Evolutionary conservation across 2,329 filamentous ascomycete species (phyloP).

Genomic region (Macroventuria anomochaeta): DNA sequence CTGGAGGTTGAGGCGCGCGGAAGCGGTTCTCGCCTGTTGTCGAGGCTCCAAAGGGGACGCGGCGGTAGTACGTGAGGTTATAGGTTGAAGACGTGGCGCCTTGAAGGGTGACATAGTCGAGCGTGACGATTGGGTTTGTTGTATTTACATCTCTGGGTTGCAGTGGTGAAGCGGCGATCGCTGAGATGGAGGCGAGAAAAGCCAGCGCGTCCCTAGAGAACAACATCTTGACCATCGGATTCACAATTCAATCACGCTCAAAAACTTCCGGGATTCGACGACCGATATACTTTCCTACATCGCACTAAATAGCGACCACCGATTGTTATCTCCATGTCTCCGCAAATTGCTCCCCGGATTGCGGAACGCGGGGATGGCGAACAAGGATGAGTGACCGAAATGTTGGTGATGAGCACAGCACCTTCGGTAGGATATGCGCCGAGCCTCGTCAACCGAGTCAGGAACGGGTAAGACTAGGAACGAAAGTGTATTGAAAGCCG

Average conservation of each 20-base stretch:
- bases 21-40: conserved; percentile 66
- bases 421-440: conserved; percentile 7
- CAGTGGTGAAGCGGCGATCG: conserved; percentile 19
- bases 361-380: conserved; percentile 18
- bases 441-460: conserved; percentile 10
- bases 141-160: conserved; percentile 10
- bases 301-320: conserved; percentile 15
- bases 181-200: conserved; percentile 9
- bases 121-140: conserved; percentile 31
- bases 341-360: conserved; percentile 34
- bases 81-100: conserved; percentile 60
- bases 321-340: conserved; percentile 35
- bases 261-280: not conserved
- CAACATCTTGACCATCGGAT: conserved; percentile 20
- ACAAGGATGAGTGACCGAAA: conserved; percentile 5
- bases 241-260: not conserved
- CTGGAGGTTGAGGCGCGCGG: conserved; percentile 64
- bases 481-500: not conserved
- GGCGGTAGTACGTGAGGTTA: conserved; percentile 66
- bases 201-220: conserved; percentile 6
- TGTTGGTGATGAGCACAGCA: not conserved
- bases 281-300: conserved; percentile 8
- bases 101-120: conserved; percentile 55
- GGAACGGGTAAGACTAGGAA: conserved; percentile 1
- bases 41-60: conserved; percentile 67